Conservation (phyloP, 352 stramenopile genomes). For the Phytophthora foliorum region DNA sequence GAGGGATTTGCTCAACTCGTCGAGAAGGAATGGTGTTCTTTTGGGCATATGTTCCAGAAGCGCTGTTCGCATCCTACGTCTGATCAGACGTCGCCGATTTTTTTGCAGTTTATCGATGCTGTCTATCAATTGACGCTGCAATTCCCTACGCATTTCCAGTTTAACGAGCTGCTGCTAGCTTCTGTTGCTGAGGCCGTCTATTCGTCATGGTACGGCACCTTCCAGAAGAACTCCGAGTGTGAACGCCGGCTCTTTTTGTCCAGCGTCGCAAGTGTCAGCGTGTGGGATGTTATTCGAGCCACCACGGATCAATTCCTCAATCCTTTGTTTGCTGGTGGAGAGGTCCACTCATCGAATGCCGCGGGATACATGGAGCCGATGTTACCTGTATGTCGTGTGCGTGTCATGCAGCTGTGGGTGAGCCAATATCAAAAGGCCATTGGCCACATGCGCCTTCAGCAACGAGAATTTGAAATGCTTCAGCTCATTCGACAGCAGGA, state of each 20-base stretch:
- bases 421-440: slow-evolving; percentile 92
- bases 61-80: slow-evolving; percentile 80
- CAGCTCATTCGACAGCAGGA: slow-evolving; percentile 87
- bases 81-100: slow-evolving; percentile 98
- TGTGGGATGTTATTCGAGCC: slow-evolving; percentile 88
- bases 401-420: slow-evolving; percentile 89
- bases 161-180: slow-evolving; percentile 95
- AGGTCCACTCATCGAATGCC: slow-evolving; percentile 16
- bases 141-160: slow-evolving; percentile 98
- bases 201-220: slow-evolving; percentile 96
- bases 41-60: slow-evolving; percentile 91
- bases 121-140: slow-evolving; percentile 98
- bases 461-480: slow-evolving; percentile 89
- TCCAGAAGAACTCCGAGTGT: slow-evolving; percentile 91
- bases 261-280: slow-evolving; percentile 76
- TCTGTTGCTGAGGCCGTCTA: slow-evolving; percentile 97
- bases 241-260: slow-evolving; percentile 74
- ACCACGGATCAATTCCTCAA: slow-evolving; percentile 88
- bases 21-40: slow-evolving; percentile 91
- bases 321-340: slow-evolving; percentile 75
- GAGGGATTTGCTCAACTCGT: slow-evolving; percentile 84
- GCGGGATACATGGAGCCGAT: slow-evolving; percentile 69
- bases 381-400: slow-evolving; percentile 84
- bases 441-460: slow-evolving; percentile 88
- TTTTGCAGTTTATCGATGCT: slow-evolving; percentile 99